phyloP scores from a whole-genome alignment of 2,329 filamentous ascomycete genomes.

The Botrytis cinerea region DNA sequence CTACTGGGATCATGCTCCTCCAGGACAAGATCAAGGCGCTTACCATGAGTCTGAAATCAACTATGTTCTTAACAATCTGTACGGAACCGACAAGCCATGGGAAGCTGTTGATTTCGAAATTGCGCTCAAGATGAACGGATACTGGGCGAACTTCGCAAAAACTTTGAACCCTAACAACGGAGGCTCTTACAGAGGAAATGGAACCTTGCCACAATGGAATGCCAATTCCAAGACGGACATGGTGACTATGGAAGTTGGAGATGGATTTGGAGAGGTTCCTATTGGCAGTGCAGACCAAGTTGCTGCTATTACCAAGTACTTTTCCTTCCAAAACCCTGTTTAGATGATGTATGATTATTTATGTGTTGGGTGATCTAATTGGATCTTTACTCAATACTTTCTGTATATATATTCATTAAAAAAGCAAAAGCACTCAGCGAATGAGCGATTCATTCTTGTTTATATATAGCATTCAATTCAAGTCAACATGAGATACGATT shows the following conservation, averaged over 20 bases:
- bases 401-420: neutral
- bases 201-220: conserved; percentile 6
- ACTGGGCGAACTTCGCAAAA: conserved; percentile 73
- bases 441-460: neutral
- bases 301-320: neutral
- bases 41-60: conserved; percentile 41
- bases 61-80: conserved; percentile 42
- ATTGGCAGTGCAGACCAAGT: conserved; percentile 14
- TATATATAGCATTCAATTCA: neutral
- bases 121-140: conserved; percentile 54
- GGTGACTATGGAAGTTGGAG: conserved; percentile 2
- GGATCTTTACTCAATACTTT: neutral
- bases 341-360: neutral
- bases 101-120: conserved; percentile 37
- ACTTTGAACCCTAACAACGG: conserved; percentile 63
- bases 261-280: conserved; percentile 7
- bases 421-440: neutral
- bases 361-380: too few species aligned
- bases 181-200: neutral
- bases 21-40: conserved; percentile 33
- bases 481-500: neutral
- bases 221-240: neutral
- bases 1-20: conserved; percentile 40
- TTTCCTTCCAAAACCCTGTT: conserved; percentile 6
- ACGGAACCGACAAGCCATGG: conserved; percentile 35